Evolutionary conservation across 306 rosid genomes (phyloP), one percentile per base, ranked within the genome.

Genomic region (Hippophae gyantsensis): DNA sequence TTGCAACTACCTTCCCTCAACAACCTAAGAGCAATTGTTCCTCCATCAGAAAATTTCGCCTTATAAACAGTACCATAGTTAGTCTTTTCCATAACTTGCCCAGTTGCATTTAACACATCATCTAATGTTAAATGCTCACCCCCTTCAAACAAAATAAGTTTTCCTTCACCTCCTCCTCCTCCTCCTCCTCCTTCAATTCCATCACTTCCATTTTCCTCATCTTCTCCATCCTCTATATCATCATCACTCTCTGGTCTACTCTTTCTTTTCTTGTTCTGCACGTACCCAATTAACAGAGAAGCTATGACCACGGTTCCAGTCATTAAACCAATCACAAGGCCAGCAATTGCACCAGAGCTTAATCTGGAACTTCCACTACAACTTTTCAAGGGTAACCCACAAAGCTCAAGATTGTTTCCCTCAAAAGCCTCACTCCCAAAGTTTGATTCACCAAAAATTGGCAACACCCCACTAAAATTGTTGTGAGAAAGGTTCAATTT

Each of bases 61-160:
- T 93, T 93, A 66, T 93, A 93, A 56, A 84, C 87, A 3, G 99
- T 93, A 54, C 99, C 97, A 76, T 93, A 93, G 68, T 81, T 75
- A 6, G 97, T 89, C 83, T 93, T 93, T 84, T 93, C 99, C 95
- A 89, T 69, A 52, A 93, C 95, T 62, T 88, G 99, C 5, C 99
- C 99, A 2, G 96, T 88, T 3, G 99, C 99, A 58, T 93, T 93
- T 84, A 93, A 66, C 68, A 93, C 99, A 63, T 93, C 99, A 9
- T 93, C 99, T 43, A 93, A 67, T 9, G 90, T 84, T 90, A 93
- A 81, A 81, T 86, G 86, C 76, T 93, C 99, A 5, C 97, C 97
- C 0, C 99, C 99, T 23, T 79, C 72, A 64, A 93, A 93, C 56
- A 86, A 72, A 78, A 93, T 89, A 45, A 93, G 99, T 85, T 85